Evolutionary conservation across 352 stramenopile species (phyloP), one percentile per base, ranked within the genome.

Genomic region (Phytophthora chlamydospora): DNA sequence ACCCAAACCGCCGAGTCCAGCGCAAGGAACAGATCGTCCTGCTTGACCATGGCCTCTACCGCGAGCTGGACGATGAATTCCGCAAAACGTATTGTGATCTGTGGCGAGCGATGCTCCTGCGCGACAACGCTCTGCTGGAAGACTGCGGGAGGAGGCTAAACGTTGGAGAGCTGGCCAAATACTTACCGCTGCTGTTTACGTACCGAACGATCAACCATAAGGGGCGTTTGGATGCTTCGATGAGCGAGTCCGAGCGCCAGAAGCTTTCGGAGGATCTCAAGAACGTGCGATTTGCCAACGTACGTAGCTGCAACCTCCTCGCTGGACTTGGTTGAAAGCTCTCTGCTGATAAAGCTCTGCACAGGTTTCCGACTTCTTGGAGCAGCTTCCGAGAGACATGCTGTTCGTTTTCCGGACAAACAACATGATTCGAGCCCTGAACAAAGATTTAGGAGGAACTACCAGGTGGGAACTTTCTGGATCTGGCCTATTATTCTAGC

Each of bases 31-130:
- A 99, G 78, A 78, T 99, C 24, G 96, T 99, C 36, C 73, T 99
- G 10, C 82, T 99, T 2, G 97, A 99, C 76, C 97, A 99, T 68
- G 97, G 97, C 16, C 74, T 99, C 4, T 99, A 99, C 55, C 88
- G 96, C 16, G 77, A 96, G 33, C 75, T 99, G 14, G 95, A 98
- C 49, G 76, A 85, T 31, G 73, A 92, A 17, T 99, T 99, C 73
- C 92, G 97, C 27, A 80, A 96, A 35, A 87, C 88, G 1, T 99
- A 99, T 75, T 98, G 94, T 38, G 78, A 96, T 45, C 71, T 99
- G 32, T 99, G 97, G 97, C 87, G 90, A 56, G 89, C 88, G 11
- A 95, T 99, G 55, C 79, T 99, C 6, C 77, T 98, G 56, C 89
- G 90, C 16, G 91, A 99, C 69, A 78, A 83, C 17, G 56, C 70